A percentile compares a stretch with the other conserved stretches of the same genome.
These are phyloP conservation scores for Lecanicillium sp. DNA, from an alignment of 2,329 filamentous ascomycete genomes.

Conservation along the genomic window DNA sequence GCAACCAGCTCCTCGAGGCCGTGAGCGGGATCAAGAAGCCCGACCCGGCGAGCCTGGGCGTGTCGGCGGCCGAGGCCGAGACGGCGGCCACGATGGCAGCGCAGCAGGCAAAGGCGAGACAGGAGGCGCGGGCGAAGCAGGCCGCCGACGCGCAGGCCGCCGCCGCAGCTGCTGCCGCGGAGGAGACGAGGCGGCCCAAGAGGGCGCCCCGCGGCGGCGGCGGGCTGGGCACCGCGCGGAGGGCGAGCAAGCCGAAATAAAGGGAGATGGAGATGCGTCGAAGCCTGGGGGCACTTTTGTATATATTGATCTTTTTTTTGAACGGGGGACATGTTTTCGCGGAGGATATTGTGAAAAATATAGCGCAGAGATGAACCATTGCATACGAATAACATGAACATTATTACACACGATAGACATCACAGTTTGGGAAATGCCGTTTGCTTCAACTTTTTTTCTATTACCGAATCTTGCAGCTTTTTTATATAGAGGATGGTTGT, in stretches of 20 bases:
- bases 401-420: not conserved
- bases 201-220: conserved; percentile 16
- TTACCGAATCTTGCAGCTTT: not conserved
- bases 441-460: conserved; percentile 6
- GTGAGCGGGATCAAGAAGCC: conserved; percentile 38
- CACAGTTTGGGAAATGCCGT: not conserved
- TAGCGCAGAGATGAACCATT: not conserved
- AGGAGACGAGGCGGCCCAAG: conserved; percentile 25
- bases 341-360: not conserved
- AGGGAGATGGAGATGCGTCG: conserved; percentile 10
- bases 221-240: conserved; percentile 11
- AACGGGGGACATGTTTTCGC: too few relatives aligned
- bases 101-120: conserved; percentile 21
- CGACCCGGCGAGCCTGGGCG: conserved; percentile 19
- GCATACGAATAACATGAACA: not conserved
- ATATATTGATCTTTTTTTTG: not conserved
- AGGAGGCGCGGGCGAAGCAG: conserved; percentile 22
- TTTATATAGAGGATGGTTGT: not conserved
- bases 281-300: conserved; percentile 4
- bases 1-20: conserved; percentile 39
- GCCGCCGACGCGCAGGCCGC: conserved; percentile 16
- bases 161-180: conserved; percentile 17
- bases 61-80: conserved; percentile 1
- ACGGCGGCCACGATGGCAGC: conserved; percentile 15
- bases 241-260: conserved; percentile 10